Base-by-base conservation (phyloP, 2,329 filamentous ascomycete genomes). In the Hypomyces perniciosus region DNA sequence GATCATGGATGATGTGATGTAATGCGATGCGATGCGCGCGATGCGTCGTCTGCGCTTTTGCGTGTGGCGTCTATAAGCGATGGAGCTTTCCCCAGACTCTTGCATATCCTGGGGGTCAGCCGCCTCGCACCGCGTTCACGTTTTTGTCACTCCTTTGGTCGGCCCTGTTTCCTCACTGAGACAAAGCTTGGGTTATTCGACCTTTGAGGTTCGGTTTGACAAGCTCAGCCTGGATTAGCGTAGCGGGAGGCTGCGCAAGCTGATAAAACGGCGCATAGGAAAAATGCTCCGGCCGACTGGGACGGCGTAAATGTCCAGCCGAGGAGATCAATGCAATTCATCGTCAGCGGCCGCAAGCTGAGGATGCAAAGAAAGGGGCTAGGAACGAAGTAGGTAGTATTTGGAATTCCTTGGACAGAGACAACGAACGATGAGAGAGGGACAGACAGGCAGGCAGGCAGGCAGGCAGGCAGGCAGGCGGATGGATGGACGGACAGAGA, bases 211-310 rank as follows among this genome's bases (percentile, higher is more conserved):
- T 44, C 30, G 41, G 46, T 45, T 37, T 40, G 40, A 35, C 45
- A 52, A 40, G 7, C 26, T 40, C 29, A 43, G 39, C 38, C 40
- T 27, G 13, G 38, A 28, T 29, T 46, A 46, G 51, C 51, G 51
- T 26, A 13, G 37, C 37, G 46, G 42, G 51, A 46, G 46, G 46
- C 26, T 50, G 51, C 46, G 39, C 4, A 8, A 50, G 35, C 50
- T 50, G 46, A 37, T 48, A 40, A 51, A 35, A 30, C 5, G 40
- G 46, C 33, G 30, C 29, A 10, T 33, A 12, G 20, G 12, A 29
- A 30, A 46, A 27, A 12, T 38, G 31, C 26, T 20, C 35, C 35
- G 10, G 10, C 6, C 20, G 35, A 38, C 35, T 38, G 35, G 35
- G 8, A n/a, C 35, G 20, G 20, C 20, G 20, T 20, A 20, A 38